phyloP scores from a whole-genome alignment of 2,329 filamentous ascomycete genomes.

The Exophiala dermatitidis region DNA sequence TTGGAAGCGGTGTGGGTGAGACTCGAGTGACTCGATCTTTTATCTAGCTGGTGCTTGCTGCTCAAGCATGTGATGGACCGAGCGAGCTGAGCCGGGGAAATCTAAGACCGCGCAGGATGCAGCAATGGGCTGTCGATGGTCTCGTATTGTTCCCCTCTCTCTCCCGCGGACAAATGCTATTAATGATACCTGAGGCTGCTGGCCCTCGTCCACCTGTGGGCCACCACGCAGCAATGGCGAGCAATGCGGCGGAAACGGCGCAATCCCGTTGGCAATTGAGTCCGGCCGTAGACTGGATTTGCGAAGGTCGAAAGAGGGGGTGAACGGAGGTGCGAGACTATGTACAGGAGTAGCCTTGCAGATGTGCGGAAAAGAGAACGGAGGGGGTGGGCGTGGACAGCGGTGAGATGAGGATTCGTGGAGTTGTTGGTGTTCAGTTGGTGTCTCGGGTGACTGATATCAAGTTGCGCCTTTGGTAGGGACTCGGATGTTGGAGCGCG shows the following conservation, averaged over 20 bases:
- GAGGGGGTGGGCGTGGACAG: background rate
- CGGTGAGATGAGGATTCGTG: slow-evolving; percentile 1
- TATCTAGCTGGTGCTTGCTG: background rate
- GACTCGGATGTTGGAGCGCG: background rate
- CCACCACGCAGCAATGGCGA: slow-evolving; percentile 2
- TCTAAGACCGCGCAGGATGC: background rate
- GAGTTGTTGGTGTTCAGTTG: background rate
- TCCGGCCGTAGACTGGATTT: background rate
- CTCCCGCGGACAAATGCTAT: slow-evolving; percentile 1
- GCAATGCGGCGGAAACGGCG: background rate
- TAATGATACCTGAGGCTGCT: background rate
- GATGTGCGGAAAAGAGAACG: background rate
- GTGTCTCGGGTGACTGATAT: background rate
- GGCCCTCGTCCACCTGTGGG: background rate
- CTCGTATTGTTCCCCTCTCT: slow-evolving; percentile 7
- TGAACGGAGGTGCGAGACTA: background rate
- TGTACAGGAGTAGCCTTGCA: slow-evolving; percentile 1
- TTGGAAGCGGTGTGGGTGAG: background rate
- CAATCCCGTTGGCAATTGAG: slow-evolving; percentile 1
- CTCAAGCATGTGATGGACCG: background rate
- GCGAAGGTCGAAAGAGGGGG: background rate
- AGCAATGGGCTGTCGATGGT: background rate
- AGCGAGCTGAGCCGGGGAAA: background rate
- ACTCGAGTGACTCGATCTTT: background rate
- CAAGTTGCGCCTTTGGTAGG: too few species aligned